These are phyloP conservation scores for Schoenoplectus tabernaemontani DNA, from an alignment of 202 grass and related monocot genomes.

Conservation along the genomic window DNA sequence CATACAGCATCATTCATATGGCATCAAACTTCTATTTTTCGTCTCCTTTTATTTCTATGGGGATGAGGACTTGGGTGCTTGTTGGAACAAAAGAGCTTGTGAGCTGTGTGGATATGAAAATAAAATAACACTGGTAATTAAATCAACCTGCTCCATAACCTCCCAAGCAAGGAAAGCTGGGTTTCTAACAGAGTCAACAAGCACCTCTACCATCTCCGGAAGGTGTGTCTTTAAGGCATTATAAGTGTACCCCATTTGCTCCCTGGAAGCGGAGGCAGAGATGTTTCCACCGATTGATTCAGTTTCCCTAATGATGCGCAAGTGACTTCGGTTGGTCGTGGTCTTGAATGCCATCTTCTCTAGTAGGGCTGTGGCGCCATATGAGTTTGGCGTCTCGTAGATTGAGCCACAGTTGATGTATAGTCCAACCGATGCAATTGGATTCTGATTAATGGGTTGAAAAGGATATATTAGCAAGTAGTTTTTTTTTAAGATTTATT, in stretches of 20 bases:
- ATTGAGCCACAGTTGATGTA: slow-evolving; percentile 84
- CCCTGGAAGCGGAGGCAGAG: slow-evolving; percentile 60
- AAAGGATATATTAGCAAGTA: background rate
- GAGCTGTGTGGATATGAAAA: background rate
- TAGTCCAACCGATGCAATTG: slow-evolving; percentile 60
- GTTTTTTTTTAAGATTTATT: background rate
- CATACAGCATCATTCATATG: background rate
- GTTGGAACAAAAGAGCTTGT: background rate
- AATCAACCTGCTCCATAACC: slow-evolving; percentile 65
- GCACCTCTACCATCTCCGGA: slow-evolving; percentile 80
- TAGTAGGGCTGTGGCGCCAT: slow-evolving; percentile 71
- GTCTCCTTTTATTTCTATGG: background rate
- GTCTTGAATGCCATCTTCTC: slow-evolving; percentile 84
- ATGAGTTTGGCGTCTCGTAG: slow-evolving; percentile 48
- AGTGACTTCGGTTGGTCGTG: slow-evolving; percentile 58
- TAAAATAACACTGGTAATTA: background rate
- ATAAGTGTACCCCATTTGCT: slow-evolving; percentile 90
- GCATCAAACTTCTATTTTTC: background rate
- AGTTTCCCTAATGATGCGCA: slow-evolving; percentile 69
- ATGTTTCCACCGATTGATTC: slow-evolving; percentile 85
- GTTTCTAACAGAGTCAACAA: slow-evolving; percentile 72
- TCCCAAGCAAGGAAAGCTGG: slow-evolving; percentile 83
- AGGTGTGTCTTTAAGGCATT: slow-evolving; percentile 70
- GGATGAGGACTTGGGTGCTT: background rate
- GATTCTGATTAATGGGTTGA: slow-evolving; percentile 27